phyloP scores from a whole-genome alignment of 495 filamentous ascomycete genomes.

The Platismatia glauca region DNA sequence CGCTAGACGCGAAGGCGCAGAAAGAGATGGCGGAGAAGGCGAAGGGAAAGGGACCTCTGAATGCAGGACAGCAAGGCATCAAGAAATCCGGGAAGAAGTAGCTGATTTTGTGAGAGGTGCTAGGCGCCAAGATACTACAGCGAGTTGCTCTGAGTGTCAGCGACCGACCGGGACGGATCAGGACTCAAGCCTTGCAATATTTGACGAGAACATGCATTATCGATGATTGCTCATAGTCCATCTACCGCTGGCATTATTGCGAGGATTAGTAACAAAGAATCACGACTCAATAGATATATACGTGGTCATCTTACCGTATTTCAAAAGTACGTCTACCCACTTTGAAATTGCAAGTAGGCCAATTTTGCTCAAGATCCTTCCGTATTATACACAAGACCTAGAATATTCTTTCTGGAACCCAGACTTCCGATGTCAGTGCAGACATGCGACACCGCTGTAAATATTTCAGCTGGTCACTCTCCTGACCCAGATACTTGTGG shows the following conservation, averaged over 20 bases:
- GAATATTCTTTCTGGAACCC: not conserved
- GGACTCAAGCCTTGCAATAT: not conserved
- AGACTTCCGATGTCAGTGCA: not conserved
- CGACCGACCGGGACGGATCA: too few relatives aligned
- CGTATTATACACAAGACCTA: not conserved
- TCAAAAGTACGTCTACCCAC: not conserved
- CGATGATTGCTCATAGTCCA: not conserved
- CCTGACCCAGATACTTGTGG: conserved; percentile 73
- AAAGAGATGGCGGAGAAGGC: conserved; percentile 61
- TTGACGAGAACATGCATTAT: not conserved
- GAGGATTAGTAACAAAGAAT: not conserved
- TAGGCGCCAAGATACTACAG: not conserved
- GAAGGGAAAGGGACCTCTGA: conserved; percentile 52
- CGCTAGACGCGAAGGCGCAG: conserved; percentile 64
- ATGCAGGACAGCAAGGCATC: conserved; percentile 72
- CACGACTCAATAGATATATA: not conserved
- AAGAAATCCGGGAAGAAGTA: conserved; percentile 91
- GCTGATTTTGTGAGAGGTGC: not conserved
- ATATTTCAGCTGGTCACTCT: conserved; percentile 42
- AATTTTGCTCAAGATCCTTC: not conserved
- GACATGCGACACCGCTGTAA: not conserved
- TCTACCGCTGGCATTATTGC: not conserved
- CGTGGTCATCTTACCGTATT: not conserved
- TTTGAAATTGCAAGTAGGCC: not conserved
- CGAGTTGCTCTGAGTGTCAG: too few relatives aligned